Percentiles rank a stretch among this genome's conserved stretches.
Evolutionary conservation across 257 asterid genomes (phyloP).

Genomic region (Coffea canephora): DNA sequence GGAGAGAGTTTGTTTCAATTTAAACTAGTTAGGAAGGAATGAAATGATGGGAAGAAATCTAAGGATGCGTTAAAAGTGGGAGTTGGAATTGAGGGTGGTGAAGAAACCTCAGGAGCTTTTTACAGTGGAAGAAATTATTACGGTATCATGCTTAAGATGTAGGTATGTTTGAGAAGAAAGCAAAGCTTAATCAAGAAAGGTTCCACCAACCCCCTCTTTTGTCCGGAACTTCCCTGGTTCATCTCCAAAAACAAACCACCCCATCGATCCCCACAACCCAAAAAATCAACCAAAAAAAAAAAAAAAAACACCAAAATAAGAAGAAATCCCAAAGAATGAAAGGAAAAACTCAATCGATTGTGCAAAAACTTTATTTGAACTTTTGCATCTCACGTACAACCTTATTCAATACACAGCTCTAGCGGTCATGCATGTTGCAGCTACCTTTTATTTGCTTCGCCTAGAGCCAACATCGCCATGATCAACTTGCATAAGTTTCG

Average conservation of each 20-base stretch:
- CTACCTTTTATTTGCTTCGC: too few species aligned
- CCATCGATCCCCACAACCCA: not conserved
- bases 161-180: conserved; percentile 6
- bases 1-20: not conserved
- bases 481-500: not conserved
- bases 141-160: conserved; percentile 21
- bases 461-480: too few species aligned
- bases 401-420: not conserved
- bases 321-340: not conserved
- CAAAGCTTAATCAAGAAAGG: not conserved
- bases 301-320: not conserved
- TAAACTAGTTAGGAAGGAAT: not conserved
- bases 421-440: not conserved
- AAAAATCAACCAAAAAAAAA: too few species aligned
- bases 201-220: not conserved
- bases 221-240: not conserved
- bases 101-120: conserved; percentile 1
- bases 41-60: conserved; percentile 10
- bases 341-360: too few species aligned
- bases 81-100: conserved; percentile 7
- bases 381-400: too few species aligned
- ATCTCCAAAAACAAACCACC: too few species aligned
- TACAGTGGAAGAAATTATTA: conserved; percentile 23
- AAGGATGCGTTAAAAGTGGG: conserved; percentile 13
- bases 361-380: too few species aligned